Evolutionary conservation across 768 basidiomycete species (phyloP).

Genomic region (Macrolepiota dolichaula): DNA sequence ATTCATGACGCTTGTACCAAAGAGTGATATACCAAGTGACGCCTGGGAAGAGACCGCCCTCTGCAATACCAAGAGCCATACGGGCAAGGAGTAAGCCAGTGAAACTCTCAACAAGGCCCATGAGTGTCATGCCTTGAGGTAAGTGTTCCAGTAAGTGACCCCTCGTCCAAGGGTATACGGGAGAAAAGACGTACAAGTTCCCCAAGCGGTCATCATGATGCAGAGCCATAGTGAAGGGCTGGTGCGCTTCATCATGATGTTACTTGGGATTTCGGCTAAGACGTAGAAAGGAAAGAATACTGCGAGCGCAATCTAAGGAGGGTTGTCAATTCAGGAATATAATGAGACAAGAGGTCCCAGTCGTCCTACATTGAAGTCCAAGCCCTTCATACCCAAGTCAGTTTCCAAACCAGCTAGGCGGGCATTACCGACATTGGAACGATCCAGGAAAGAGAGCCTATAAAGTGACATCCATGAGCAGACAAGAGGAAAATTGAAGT

Average conservation of each 20-base stretch:
- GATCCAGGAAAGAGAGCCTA: constrained; percentile 30
- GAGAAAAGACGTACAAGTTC: constrained; percentile 20
- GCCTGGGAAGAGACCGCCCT: constrained; percentile 29
- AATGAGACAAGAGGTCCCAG: not conserved
- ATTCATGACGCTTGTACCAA: constrained; percentile 29
- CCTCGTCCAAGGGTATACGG: not conserved
- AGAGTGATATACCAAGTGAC: constrained; percentile 29
- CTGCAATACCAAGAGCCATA: constrained; percentile 25
- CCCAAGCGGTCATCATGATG: constrained; percentile 30
- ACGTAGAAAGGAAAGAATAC: constrained; percentile 31
- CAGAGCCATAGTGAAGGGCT: constrained; percentile 30
- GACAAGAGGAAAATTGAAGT: not conserved
- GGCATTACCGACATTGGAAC: constrained; percentile 30
- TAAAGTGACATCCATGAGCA: not conserved
- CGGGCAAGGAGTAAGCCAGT: constrained; percentile 22
- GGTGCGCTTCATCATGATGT: constrained; percentile 31
- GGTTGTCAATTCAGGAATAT: not conserved
- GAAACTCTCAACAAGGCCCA: constrained; percentile 26
- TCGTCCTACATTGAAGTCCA: constrained; percentile 25
- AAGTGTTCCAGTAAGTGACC: not conserved
- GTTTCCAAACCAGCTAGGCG: constrained; percentile 24
- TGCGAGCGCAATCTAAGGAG: constrained; percentile 22
- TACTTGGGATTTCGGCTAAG: constrained; percentile 28
- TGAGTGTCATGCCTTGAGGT: constrained; percentile 24
- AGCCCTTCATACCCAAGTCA: constrained; percentile 23